phyloP scores from a whole-genome alignment of 225 moss, liverwort and hornwort species.

The Anthoceros angustus region DNA sequence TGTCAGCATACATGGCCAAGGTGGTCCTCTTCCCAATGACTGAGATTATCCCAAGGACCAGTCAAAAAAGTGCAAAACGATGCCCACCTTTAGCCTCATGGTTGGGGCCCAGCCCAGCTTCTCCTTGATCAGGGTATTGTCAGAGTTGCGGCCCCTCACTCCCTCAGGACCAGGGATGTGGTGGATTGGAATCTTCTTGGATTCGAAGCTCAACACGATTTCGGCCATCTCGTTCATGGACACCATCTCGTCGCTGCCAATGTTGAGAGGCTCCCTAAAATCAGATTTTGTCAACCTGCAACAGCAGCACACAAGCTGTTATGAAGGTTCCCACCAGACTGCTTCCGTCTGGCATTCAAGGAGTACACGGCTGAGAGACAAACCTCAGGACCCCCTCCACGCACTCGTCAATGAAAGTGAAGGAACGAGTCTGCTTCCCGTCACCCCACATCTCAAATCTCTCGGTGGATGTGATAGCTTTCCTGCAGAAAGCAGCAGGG shows the following conservation, averaged over 20 bases:
- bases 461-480: constrained; percentile 56
- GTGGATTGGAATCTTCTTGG: constrained; percentile 42
- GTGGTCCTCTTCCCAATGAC: too few relatives aligned
- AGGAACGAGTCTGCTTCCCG: constrained; percentile 68
- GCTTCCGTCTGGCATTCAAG: neutral
- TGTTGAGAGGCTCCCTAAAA: constrained; percentile 68
- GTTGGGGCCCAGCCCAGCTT: constrained; percentile 73
- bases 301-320: neutral
- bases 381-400: constrained; percentile 77
- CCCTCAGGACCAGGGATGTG: constrained; percentile 76
- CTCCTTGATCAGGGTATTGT: constrained; percentile 67
- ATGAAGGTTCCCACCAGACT: too few relatives aligned
- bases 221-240: constrained; percentile 86
- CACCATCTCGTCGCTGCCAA: constrained; percentile 81
- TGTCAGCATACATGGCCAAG: neutral
- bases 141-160: constrained; percentile 66
- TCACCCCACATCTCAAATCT: constrained; percentile 91
- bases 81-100: constrained; percentile 44
- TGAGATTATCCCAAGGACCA: neutral
- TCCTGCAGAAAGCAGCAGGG: constrained; percentile 74
- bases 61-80: neutral
- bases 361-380: neutral
- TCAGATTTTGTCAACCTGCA: constrained; percentile 75
- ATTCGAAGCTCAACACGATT: constrained; percentile 47
- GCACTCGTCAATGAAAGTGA: constrained; percentile 94